Conservation (phyloP, 2,329 filamentous ascomycete species). For the Ophiostoma triangulosporum region DNA sequence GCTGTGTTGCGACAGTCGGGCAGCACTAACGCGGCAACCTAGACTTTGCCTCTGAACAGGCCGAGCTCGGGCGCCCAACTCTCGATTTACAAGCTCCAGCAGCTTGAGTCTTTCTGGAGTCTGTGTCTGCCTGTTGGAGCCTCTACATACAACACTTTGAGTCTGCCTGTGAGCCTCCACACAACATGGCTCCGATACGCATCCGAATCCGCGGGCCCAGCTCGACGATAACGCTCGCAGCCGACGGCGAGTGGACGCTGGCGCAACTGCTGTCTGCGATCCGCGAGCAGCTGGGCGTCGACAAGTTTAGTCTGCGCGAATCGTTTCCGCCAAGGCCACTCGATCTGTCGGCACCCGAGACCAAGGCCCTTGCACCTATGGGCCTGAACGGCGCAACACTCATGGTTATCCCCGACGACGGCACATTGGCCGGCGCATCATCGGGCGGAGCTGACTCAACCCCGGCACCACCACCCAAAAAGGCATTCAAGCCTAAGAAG, state of each 20-base stretch:
- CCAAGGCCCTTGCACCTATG: constrained; percentile 27
- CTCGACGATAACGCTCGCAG: constrained; percentile 55
- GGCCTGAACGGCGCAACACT: constrained; percentile 37
- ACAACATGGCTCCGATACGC: constrained; percentile 33
- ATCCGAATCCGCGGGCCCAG: constrained; percentile 62
- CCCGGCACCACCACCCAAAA: constrained; percentile 4
- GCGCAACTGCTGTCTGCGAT: constrained; percentile 47
- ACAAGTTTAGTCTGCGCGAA: constrained; percentile 64
- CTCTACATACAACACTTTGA: no score
- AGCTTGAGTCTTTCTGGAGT: no score
- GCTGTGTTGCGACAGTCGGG: no score
- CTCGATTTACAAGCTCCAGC: no score
- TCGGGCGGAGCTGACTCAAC: not conserved
- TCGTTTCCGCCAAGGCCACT: constrained; percentile 69
- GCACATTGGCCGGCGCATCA: constrained; percentile 17
- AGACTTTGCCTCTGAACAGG: no score
- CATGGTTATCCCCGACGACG: constrained; percentile 29
- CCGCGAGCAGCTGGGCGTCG: constrained; percentile 48
- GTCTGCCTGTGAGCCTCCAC: no score
- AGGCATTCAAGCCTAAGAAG: constrained; percentile 19
- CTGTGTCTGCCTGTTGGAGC: no score
- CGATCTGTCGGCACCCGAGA: constrained; percentile 37
- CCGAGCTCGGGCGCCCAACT: no score
- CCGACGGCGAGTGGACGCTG: constrained; percentile 46
- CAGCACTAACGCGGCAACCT: no score